phyloP scores from a whole-genome alignment of 164 flowering plant species.

The Vitis rupestris region DNA sequence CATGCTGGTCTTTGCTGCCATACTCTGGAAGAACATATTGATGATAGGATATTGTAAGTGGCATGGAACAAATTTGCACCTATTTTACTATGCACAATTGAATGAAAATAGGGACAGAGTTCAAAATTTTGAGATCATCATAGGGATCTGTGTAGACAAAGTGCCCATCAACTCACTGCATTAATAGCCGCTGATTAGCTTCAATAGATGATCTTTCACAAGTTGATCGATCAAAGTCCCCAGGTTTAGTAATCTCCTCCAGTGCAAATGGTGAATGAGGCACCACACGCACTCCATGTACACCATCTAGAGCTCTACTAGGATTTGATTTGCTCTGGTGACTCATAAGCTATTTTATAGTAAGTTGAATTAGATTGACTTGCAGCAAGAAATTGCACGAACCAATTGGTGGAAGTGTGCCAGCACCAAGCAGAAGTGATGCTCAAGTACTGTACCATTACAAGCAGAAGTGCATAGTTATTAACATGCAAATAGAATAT shows the following conservation, averaged over 20 bases:
- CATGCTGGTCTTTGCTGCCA: slow-evolving; percentile 87
- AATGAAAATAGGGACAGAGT: neutral
- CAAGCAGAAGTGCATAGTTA: neutral
- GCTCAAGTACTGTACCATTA: neutral
- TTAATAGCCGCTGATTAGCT: slow-evolving; percentile 38
- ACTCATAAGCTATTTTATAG: slow-evolving; percentile 39
- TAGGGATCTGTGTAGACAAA: neutral
- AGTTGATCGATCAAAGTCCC: slow-evolving; percentile 25
- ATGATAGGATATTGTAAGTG: slow-evolving; percentile 2
- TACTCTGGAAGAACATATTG: slow-evolving; percentile 36
- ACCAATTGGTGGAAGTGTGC: neutral
- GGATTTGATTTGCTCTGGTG: slow-evolving; percentile 30
- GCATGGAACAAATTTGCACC: neutral
- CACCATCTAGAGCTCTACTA: slow-evolving; percentile 54
- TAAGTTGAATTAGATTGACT: slow-evolving; percentile 8
- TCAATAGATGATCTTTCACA: slow-evolving; percentile 22
- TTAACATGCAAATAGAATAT: neutral
- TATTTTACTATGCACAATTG: neutral
- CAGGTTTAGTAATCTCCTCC: slow-evolving; percentile 47
- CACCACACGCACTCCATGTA: slow-evolving; percentile 71
- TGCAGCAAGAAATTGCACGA: slow-evolving; percentile 33
- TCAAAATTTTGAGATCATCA: neutral
- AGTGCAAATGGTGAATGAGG: slow-evolving; percentile 60
- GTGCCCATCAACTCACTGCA: slow-evolving; percentile 49
- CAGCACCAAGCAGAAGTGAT: neutral